These are phyloP conservation scores for Lentinula novae-zelandiae DNA, from an alignment of 1,284 basidiomycete species.

Conservation along the genomic window DNA sequence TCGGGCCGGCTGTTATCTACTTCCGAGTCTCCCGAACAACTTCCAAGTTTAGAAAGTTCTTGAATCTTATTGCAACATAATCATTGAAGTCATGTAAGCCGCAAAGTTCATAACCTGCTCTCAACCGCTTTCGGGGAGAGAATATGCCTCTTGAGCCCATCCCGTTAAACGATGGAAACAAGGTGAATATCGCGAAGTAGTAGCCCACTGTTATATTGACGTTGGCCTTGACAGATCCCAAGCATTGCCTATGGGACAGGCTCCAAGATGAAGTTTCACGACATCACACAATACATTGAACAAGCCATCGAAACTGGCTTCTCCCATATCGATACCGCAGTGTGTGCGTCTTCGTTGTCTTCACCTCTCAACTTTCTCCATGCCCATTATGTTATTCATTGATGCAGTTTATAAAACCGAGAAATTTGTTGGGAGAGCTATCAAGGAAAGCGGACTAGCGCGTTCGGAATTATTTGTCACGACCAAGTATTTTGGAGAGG, in stretches of 20 bases:
- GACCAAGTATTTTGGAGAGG: slow-evolving; percentile 48
- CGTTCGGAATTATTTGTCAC: slow-evolving; percentile 51
- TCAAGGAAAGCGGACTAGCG: slow-evolving; percentile 44
- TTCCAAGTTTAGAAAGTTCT: too few species aligned
- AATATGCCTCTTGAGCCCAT: slow-evolving; percentile 19
- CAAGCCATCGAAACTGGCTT: slow-evolving; percentile 45
- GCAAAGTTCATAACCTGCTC: background rate
- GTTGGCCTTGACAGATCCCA: slow-evolving; percentile 19
- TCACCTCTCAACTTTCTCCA: background rate
- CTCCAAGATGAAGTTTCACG: slow-evolving; percentile 19
- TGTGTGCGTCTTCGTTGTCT: slow-evolving; percentile 25
- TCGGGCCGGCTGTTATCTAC: too few species aligned
- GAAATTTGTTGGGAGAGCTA: slow-evolving; percentile 45
- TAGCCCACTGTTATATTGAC: background rate
- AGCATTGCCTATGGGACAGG: slow-evolving; percentile 27
- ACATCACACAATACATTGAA: slow-evolving; percentile 28
- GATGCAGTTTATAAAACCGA: slow-evolving; percentile 47
- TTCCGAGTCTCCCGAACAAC: too few species aligned
- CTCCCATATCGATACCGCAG: slow-evolving; percentile 46
- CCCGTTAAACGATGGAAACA: slow-evolving; percentile 16
- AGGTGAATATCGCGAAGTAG: background rate
- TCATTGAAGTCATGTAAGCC: background rate
- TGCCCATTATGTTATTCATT: too few species aligned
- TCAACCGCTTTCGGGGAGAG: background rate
- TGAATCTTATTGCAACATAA: too few species aligned